phyloP scores from a whole-genome alignment of 2,329 filamentous ascomycete species.

The Penicillium sp. region DNA sequence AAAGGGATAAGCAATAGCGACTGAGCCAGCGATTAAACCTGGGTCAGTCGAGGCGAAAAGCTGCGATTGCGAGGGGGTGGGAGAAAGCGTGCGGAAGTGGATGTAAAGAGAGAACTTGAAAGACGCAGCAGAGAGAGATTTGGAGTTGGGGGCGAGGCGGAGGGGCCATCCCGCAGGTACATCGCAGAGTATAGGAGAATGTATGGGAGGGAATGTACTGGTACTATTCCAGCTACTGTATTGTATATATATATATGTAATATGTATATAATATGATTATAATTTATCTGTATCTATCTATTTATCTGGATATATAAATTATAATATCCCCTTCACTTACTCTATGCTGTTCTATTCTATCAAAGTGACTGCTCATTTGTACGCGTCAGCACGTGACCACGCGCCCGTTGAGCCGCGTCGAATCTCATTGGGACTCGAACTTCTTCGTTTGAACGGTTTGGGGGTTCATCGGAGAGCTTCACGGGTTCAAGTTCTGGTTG shows the following conservation, averaged over 20 bases:
- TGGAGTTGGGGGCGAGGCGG: constrained; percentile 17
- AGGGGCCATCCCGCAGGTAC: constrained; percentile 19
- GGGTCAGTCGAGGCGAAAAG: constrained; percentile 53
- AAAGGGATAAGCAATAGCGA: constrained; percentile 45
- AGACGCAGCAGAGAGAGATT: constrained; percentile 12
- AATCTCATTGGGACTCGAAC: background rate
- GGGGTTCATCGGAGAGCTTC: background rate
- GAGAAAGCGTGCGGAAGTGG: constrained; percentile 3
- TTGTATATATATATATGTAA: too few relatives aligned
- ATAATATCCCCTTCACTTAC: too few relatives aligned
- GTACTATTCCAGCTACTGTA: too few relatives aligned
- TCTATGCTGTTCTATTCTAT: too few relatives aligned
- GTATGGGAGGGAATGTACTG: too few relatives aligned
- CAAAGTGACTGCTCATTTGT: too few relatives aligned
- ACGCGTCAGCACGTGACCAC: constrained; percentile 8
- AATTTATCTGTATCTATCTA: too few relatives aligned
- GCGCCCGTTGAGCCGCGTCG: background rate
- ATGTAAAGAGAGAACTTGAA: background rate
- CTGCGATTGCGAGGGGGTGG: constrained; percentile 6
- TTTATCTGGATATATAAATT: too few relatives aligned
- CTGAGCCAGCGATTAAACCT: constrained; percentile 57
- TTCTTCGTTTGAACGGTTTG: background rate
- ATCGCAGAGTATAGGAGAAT: too few relatives aligned
- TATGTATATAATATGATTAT: too few relatives aligned
- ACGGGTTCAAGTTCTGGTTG: too few relatives aligned